Evolutionary conservation across 148 eudicot species (phyloP).

Genomic region (Camellia lanceoleosa): DNA sequence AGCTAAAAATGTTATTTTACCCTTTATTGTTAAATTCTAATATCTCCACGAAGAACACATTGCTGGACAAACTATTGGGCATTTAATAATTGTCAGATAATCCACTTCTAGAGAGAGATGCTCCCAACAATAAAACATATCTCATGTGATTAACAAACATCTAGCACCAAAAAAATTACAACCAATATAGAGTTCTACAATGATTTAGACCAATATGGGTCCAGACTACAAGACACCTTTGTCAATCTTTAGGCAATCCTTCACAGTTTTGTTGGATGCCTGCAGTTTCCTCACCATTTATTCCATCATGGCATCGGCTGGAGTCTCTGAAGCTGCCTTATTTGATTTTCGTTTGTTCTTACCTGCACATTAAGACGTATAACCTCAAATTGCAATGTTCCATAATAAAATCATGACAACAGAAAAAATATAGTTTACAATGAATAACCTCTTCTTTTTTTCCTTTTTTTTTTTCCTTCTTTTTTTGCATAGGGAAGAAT

Average conservation of each 20-base stretch:
- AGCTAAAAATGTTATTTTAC: too few species aligned
- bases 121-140: background rate
- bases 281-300: slow-evolving; percentile 19
- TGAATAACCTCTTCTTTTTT: too few species aligned
- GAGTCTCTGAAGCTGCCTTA: slow-evolving; percentile 20
- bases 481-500: background rate
- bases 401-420: background rate
- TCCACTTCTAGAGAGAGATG: background rate
- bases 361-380: slow-evolving; percentile 28
- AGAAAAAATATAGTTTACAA: background rate
- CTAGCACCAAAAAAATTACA: slow-evolving; percentile 4
- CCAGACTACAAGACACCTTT: background rate
- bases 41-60: too few species aligned
- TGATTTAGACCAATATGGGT: background rate
- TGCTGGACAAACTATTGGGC: too few species aligned
- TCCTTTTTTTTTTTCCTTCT: background rate
- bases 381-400: background rate
- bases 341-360: slow-evolving; percentile 35
- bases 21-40: too few species aligned
- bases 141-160: background rate
- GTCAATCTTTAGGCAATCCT: background rate
- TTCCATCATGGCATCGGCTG: slow-evolving; percentile 54
- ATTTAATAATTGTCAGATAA: background rate
- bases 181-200: background rate
- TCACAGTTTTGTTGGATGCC: background rate